Conservation (phyloP, 805 yeast genomes). For the Candida saitoana region DNA sequence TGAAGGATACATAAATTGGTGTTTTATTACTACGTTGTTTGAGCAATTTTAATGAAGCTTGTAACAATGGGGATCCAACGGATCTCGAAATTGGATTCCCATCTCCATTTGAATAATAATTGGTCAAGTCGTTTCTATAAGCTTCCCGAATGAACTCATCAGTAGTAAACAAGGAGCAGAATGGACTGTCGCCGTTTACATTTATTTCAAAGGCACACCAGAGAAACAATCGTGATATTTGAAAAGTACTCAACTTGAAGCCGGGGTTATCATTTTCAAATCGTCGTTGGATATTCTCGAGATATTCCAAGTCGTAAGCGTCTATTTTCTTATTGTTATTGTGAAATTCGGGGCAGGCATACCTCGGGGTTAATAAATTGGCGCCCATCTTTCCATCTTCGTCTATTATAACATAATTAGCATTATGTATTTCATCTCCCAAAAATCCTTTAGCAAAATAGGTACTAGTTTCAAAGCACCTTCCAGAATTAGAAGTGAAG, state of each 20-base stretch:
- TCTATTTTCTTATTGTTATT: conserved; percentile 3
- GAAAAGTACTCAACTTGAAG: conserved; percentile 45
- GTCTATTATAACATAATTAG: conserved; percentile 38
- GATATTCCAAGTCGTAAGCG: conserved; percentile 30
- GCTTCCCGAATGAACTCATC: conserved; percentile 62
- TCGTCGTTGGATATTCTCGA: conserved; percentile 52
- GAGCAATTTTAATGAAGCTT: conserved; percentile 47
- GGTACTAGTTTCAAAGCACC: conserved; percentile 54
- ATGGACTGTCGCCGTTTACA: conserved; percentile 60
- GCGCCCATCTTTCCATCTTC: conserved; percentile 52
- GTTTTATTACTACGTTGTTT: conserved; percentile 37
- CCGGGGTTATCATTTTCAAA: conserved; percentile 54
- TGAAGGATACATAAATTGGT: conserved; percentile 62
- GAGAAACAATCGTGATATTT: conserved; percentile 51
- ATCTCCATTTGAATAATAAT: conserved; percentile 60
- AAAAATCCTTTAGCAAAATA: conserved; percentile 59
- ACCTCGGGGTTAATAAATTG: conserved; percentile 54
- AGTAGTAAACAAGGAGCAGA: conserved; percentile 65
- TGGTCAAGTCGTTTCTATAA: conserved; percentile 55
- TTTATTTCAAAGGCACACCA: conserved; percentile 76
- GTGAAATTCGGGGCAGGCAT: conserved; percentile 39
- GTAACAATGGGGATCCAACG: conserved; percentile 52
- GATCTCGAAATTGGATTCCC: conserved; percentile 57
- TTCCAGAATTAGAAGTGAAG: conserved; percentile 50
- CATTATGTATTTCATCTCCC: conserved; percentile 35